These are phyloP conservation scores for Martensiomyces pterosporus DNA, from an alignment of 192 early-diverging fungal genomes.

Conservation along the genomic window DNA sequence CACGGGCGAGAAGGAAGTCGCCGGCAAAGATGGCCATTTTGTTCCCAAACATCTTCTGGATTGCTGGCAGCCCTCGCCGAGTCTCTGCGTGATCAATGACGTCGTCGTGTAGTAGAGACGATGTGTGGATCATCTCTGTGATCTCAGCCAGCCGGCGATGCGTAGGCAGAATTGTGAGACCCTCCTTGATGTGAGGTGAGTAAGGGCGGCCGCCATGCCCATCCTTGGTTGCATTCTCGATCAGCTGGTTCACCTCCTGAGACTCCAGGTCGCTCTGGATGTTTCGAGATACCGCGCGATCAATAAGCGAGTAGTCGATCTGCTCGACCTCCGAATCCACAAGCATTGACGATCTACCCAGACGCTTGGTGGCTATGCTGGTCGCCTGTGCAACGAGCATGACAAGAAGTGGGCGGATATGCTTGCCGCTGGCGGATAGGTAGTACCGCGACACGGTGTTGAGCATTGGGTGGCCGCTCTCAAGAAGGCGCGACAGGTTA, in stretches of 20 bases:
- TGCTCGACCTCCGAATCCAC: conserved; percentile 29
- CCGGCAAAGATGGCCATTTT: conserved; percentile 95
- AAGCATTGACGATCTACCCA: conserved; percentile 24
- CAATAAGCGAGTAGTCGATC: conserved; percentile 54
- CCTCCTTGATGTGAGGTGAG: conserved; percentile 18
- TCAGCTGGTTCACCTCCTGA: conserved; percentile 24
- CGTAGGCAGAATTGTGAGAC: conserved; percentile 67
- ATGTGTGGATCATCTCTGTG: conserved; percentile 97
- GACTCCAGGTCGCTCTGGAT: conserved; percentile 42
- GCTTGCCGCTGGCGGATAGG: conserved; percentile 81
- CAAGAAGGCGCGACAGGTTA: conserved; percentile 79
- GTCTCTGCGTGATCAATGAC: conserved; percentile 75
- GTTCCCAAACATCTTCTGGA: conserved; percentile 88
- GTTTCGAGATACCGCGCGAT: conserved; percentile 56
- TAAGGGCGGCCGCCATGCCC: conserved; percentile 40
- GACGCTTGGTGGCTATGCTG: conserved; percentile 58
- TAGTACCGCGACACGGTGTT: conserved; percentile 88
- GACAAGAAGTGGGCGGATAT: conserved; percentile 88
- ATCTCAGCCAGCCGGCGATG: conserved; percentile 94
- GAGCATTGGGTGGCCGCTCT: conserved; percentile 84
- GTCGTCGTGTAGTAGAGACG: conserved; percentile 93
- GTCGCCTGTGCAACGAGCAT: conserved; percentile 87
- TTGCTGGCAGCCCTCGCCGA: conserved; percentile 70
- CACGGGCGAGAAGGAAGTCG: conserved; percentile 90
- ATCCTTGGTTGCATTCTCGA: conserved; percentile 18